A percentile compares a stretch with the other conserved stretches of the same genome.
Conservation (phyloP, 2,329 filamentous ascomycete species). For the Arthrinium puccinioides region DNA sequence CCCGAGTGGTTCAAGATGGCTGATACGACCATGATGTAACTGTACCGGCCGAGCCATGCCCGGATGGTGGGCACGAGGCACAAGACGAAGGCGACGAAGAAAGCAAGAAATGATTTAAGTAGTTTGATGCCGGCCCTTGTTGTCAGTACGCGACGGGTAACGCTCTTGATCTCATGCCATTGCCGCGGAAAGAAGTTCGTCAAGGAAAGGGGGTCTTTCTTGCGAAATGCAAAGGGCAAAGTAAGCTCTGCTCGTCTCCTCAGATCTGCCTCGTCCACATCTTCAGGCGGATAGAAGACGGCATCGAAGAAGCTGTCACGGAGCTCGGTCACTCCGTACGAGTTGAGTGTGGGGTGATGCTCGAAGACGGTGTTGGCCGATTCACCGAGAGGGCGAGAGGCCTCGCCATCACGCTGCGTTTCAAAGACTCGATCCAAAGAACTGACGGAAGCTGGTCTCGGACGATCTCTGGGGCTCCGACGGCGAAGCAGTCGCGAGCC, state of each 20-base stretch:
- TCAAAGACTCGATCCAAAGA: constrained; percentile 21
- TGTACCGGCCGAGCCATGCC: constrained; percentile 45
- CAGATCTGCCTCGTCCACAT: constrained; percentile 29
- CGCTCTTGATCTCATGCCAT: constrained; percentile 33
- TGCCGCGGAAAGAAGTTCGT: constrained; percentile 40
- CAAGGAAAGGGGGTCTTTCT: constrained; percentile 38
- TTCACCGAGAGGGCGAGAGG: background rate
- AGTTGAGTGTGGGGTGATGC: constrained; percentile 22
- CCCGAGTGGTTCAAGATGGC: constrained; percentile 52
- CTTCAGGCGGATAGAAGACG: constrained; percentile 35
- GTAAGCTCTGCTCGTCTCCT: constrained; percentile 33
- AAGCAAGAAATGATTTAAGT: constrained; percentile 46
- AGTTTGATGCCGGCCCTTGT: constrained; percentile 45
- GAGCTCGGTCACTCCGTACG: constrained; percentile 34
- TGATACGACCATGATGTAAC: constrained; percentile 49
- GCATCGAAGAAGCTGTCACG: constrained; percentile 42
- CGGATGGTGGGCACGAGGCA: constrained; percentile 43
- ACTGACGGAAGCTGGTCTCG: constrained; percentile 14
- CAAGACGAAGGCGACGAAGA: constrained; percentile 47
- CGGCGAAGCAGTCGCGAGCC: constrained; percentile 14
- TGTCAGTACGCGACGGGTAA: constrained; percentile 32
- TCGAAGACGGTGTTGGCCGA: background rate
- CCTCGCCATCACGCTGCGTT: constrained; percentile 13
- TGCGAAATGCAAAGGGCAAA: constrained; percentile 38
- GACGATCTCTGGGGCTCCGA: constrained; percentile 11